Conservation (phyloP, 1,284 basidiomycete species). For the Thecaphora thlaspeos region DNA sequence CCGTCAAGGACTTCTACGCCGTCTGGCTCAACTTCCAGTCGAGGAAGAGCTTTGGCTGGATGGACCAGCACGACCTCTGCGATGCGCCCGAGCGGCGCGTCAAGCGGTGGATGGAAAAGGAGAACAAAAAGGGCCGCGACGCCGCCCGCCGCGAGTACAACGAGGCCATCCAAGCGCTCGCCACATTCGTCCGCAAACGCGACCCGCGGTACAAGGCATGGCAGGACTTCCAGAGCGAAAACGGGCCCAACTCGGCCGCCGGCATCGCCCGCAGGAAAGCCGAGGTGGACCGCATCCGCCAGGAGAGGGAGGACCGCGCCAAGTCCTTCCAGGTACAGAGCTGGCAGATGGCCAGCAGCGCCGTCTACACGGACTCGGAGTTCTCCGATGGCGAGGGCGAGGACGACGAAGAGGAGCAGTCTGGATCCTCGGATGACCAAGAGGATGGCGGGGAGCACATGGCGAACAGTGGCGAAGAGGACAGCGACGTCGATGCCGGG, state of each 20-base stretch:
- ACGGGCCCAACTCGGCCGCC: slow-evolving; percentile 59
- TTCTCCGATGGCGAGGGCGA: slow-evolving; percentile 38
- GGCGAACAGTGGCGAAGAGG: slow-evolving; percentile 23
- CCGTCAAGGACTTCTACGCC: slow-evolving; percentile 69
- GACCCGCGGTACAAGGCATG: slow-evolving; percentile 81
- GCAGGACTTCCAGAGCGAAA: slow-evolving; percentile 66
- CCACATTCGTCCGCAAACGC: slow-evolving; percentile 83
- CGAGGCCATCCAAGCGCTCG: slow-evolving; percentile 74
- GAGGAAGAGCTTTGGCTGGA: slow-evolving; percentile 86
- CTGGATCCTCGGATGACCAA: slow-evolving; percentile 2
- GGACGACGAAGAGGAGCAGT: slow-evolving; percentile 7
- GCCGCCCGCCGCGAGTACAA: slow-evolving; percentile 88
- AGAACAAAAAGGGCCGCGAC: slow-evolving; percentile 88
- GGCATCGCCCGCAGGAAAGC: slow-evolving; percentile 65
- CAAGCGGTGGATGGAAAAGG: slow-evolving; percentile 84
- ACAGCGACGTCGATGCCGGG: slow-evolving; percentile 1
- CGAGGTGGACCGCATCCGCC: slow-evolving; percentile 39
- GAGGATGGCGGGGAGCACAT: background rate
- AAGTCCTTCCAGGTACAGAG: slow-evolving; percentile 63
- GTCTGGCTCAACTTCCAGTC: slow-evolving; percentile 85
- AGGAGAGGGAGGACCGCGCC: slow-evolving; percentile 63
- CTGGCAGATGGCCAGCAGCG: slow-evolving; percentile 45
- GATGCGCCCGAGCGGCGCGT: slow-evolving; percentile 84
- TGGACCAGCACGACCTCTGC: slow-evolving; percentile 76
- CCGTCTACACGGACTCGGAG: slow-evolving; percentile 13